A percentile compares a stretch with the other conserved stretches of the same genome.
These are phyloP conservation scores for Thielaviopsis cerberus DNA, from an alignment of 2,329 filamentous ascomycete species.

Conservation along the genomic window DNA sequence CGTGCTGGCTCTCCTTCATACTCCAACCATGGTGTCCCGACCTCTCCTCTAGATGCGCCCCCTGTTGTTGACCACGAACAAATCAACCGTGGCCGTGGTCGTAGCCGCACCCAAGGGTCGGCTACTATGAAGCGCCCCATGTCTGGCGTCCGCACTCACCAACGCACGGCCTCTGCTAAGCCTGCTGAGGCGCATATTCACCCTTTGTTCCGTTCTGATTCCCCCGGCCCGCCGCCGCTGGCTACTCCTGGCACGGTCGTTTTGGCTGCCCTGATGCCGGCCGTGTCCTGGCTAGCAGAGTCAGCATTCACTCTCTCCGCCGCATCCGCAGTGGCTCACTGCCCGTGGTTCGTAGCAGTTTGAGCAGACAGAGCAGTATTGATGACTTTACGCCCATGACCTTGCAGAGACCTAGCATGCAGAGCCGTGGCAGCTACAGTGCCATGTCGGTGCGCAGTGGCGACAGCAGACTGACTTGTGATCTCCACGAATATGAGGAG, in stretches of 20 bases:
- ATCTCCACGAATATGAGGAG: neutral
- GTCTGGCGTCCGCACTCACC: neutral
- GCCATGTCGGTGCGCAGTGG: conserved; percentile 1
- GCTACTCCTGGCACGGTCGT: conserved; percentile 53
- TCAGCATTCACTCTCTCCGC: conserved; percentile 33
- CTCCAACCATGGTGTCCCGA: neutral
- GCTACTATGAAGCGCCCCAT: neutral
- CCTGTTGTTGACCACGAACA: conserved; percentile 8
- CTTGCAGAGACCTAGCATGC: neutral
- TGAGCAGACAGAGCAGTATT: conserved; percentile 30
- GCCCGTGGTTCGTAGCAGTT: conserved; percentile 26
- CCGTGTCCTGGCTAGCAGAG: conserved; percentile 20
- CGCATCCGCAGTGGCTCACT: conserved; percentile 39
- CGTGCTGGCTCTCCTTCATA: neutral
- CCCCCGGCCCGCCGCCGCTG: conserved; percentile 45
- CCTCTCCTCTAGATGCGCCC: conserved; percentile 5
- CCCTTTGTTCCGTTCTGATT: conserved; percentile 58
- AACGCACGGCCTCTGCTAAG: conserved; percentile 18
- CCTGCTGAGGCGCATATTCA: conserved; percentile 49
- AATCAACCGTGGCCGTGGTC: conserved; percentile 4
- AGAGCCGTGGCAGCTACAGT: neutral
- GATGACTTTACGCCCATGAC: conserved; percentile 24
- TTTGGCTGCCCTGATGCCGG: conserved; percentile 51
- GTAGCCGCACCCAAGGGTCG: conserved; percentile 9
- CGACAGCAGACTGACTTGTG: conserved; percentile 11